A percentile compares a stretch with the other conserved stretches of the same genome.
phyloP scores from a whole-genome alignment of 106 monocot species.

The Dendrobium catenatum region DNA sequence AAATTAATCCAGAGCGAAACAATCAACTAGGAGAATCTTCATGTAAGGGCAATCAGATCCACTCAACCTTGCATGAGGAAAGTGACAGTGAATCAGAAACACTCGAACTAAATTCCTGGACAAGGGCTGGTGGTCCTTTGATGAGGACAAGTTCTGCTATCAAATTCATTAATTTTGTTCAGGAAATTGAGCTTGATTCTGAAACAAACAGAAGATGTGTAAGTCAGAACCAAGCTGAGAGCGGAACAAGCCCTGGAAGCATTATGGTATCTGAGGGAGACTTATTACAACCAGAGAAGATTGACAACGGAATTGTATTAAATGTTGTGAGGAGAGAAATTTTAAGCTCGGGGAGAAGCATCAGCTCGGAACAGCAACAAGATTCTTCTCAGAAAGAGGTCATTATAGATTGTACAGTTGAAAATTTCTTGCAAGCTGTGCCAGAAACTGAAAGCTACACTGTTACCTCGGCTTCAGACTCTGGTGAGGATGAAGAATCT shows the following conservation, averaged over 20 bases:
- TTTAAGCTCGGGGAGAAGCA: background rate
- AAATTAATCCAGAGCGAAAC: slow-evolving; percentile 8
- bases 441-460: slow-evolving; percentile 31
- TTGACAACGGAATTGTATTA: slow-evolving; percentile 50
- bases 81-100: slow-evolving; percentile 67
- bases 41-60: background rate
- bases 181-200: slow-evolving; percentile 22
- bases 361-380: slow-evolving; percentile 11
- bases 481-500: slow-evolving; percentile 22
- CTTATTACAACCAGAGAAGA: slow-evolving; percentile 56
- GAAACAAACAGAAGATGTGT: slow-evolving; percentile 13
- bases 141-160: slow-evolving; percentile 58
- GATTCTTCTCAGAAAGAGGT: slow-evolving; percentile 11
- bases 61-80: background rate
- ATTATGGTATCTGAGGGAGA: slow-evolving; percentile 69
- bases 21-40: slow-evolving; percentile 12
- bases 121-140: slow-evolving; percentile 53
- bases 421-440: background rate
- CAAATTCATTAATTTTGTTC: slow-evolving; percentile 47
- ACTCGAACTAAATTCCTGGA: slow-evolving; percentile 47
- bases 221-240: slow-evolving; percentile 6
- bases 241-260: slow-evolving; percentile 14
- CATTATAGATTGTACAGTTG: background rate
- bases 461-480: slow-evolving; percentile 32
- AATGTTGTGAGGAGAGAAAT: slow-evolving; percentile 59